phyloP scores from a whole-genome alignment of 148 eudicot species.

The Cornus controversa region DNA sequence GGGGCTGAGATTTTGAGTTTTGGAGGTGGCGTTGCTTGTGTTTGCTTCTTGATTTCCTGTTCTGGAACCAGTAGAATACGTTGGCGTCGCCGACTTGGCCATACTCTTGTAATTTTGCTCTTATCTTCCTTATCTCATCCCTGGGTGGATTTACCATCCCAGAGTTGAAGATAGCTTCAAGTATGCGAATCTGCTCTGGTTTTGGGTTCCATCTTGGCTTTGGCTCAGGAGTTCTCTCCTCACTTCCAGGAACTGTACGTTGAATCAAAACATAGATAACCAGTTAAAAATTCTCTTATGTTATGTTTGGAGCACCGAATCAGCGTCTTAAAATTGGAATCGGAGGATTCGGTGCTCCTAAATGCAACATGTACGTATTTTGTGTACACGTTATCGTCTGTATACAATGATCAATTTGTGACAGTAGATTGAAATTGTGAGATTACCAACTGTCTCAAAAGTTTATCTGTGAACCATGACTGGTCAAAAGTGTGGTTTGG shows the following conservation, averaged over 20 bases:
- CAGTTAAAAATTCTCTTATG: too few species aligned
- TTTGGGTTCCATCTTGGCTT: slow-evolving; percentile 98
- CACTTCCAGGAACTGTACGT: slow-evolving; percentile 42
- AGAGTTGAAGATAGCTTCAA: slow-evolving; percentile 90
- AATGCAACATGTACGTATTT: too few species aligned
- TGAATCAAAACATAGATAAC: neutral
- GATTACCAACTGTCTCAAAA: too few species aligned
- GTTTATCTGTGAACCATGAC: neutral
- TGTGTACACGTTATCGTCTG: too few species aligned
- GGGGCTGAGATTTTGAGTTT: slow-evolving; percentile 19
- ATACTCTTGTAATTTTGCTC: slow-evolving; percentile 74
- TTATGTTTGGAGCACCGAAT: too few species aligned
- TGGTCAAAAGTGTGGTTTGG: neutral
- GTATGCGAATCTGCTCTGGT: slow-evolving; percentile 89
- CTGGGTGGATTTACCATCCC: slow-evolving; percentile 96
- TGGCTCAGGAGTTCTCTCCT: slow-evolving; percentile 85
- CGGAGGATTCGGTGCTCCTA: too few species aligned
- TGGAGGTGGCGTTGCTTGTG: slow-evolving; percentile 72
- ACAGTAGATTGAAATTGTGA: too few species aligned
- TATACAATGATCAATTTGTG: too few species aligned
- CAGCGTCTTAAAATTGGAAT: too few species aligned
- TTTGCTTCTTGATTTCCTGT: slow-evolving; percentile 85
- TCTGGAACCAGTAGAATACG: slow-evolving; percentile 99
- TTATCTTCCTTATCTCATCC: slow-evolving; percentile 83
- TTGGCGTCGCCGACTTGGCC: slow-evolving; percentile 98